Percentiles rank a stretch among this genome's conserved stretches.
phyloP scores from a whole-genome alignment of 2,329 filamentous ascomycete species.

The Diaporthe citri region DNA sequence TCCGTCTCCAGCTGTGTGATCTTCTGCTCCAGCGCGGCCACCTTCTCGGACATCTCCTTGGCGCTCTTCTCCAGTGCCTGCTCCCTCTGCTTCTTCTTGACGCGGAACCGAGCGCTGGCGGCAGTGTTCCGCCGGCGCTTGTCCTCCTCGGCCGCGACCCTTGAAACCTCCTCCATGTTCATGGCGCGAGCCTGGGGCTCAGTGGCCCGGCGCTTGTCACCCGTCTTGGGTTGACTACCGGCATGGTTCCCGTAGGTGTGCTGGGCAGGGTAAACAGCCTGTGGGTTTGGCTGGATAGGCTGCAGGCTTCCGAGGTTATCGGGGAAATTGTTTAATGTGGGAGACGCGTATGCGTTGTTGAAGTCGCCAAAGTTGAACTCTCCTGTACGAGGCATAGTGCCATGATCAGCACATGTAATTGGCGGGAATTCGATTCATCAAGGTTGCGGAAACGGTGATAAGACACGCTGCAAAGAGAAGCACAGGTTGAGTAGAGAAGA shows the following conservation, averaged over 20 bases:
- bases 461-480: not conserved
- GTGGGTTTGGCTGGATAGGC: constrained; percentile 66
- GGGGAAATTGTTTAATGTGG: constrained; percentile 60
- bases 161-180: constrained; percentile 77
- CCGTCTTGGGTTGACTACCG: constrained; percentile 45
- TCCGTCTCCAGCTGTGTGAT: constrained; percentile 85
- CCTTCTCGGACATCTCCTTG: constrained; percentile 87
- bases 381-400: constrained; percentile 63
- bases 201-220: constrained; percentile 60
- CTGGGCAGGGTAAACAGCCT: constrained; percentile 58
- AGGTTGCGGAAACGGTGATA: not conserved
- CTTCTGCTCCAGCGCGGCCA: constrained; percentile 77
- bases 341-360: constrained; percentile 63
- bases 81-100: constrained; percentile 97
- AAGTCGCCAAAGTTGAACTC: constrained; percentile 71
- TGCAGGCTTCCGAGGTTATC: constrained; percentile 58
- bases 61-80: constrained; percentile 85
- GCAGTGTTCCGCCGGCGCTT: constrained; percentile 91
- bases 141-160: constrained; percentile 85
- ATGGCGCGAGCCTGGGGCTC: constrained; percentile 60
- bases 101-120: constrained; percentile 87
- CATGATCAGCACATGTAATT: constrained; percentile 54
- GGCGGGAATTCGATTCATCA: not conserved
- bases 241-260: constrained; percentile 46
- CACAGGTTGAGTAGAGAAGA: constrained; percentile 2